These are phyloP conservation scores for Boechera stricta DNA, from an alignment of 345 rosid genomes.

Conservation along the genomic window DNA sequence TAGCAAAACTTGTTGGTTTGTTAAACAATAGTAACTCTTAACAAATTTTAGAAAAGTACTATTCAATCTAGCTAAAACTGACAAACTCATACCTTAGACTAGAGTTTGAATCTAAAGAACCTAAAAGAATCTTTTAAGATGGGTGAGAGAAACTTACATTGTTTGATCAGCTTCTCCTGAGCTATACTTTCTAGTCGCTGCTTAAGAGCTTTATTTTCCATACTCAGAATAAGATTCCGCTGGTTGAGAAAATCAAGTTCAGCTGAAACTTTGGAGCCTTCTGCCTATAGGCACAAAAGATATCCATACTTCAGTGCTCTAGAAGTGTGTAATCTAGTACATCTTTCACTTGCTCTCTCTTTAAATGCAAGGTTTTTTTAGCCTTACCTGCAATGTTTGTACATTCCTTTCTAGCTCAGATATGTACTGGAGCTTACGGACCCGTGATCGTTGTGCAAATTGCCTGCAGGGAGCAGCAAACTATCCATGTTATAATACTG, in stretches of 20 bases:
- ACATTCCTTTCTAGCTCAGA: slow-evolving; percentile 98
- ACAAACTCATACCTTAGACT: too few species aligned
- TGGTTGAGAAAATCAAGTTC: slow-evolving; percentile 91
- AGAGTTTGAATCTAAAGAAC: too few species aligned
- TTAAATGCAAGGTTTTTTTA: not conserved
- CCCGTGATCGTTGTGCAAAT: slow-evolving; percentile 98
- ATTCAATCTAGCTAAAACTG: too few species aligned
- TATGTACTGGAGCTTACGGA: slow-evolving; percentile 97
- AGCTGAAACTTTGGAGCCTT: slow-evolving; percentile 82
- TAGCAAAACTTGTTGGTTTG: not conserved
- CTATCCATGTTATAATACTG: slow-evolving; percentile 33
- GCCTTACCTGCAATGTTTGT: slow-evolving; percentile 87
- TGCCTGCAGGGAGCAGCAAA: slow-evolving; percentile 62
- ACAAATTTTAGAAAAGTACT: too few species aligned
- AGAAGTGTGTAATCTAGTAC: slow-evolving; percentile 3
- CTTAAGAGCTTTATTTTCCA: slow-evolving; percentile 92
- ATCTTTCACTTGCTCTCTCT: slow-evolving; percentile 22
- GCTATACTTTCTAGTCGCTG: slow-evolving; percentile 82
- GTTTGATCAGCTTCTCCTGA: slow-evolving; percentile 83
- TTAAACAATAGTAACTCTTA: too few species aligned
- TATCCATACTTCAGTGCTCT: not conserved
- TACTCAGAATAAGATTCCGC: slow-evolving; percentile 73
- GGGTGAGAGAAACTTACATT: slow-evolving; percentile 55
- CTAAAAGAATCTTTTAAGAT: not conserved
- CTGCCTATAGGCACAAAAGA: slow-evolving; percentile 56